Evolutionary conservation across 257 asterid genomes (phyloP).

Genomic region (Solanum piurae): DNA sequence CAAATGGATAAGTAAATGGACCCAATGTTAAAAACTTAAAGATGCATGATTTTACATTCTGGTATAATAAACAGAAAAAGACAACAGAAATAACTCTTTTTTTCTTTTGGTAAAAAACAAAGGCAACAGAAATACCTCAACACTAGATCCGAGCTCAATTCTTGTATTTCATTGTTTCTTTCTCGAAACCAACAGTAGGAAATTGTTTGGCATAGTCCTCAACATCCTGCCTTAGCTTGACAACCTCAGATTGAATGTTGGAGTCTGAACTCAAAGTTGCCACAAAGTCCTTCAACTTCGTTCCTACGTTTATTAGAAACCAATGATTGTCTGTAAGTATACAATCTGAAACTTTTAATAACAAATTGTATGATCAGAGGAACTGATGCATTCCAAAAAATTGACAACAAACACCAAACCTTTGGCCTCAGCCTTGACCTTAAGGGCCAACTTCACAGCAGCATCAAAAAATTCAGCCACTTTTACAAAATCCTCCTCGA

Average conservation of each 20-base stretch:
- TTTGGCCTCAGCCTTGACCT: constrained; percentile 71
- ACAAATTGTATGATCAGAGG: neutral
- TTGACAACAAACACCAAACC: constrained; percentile 23
- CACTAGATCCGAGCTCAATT: constrained; percentile 21
- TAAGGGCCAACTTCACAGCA: constrained; percentile 77
- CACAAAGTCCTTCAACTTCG: constrained; percentile 88
- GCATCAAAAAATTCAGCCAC: constrained; percentile 84
- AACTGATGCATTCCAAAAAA: neutral
- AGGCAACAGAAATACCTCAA: neutral
- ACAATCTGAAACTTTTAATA: neutral
- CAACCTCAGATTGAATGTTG: constrained; percentile 44
- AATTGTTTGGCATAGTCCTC: constrained; percentile 88
- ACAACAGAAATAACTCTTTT: neutral
- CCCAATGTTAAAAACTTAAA: neutral
- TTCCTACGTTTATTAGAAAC: constrained; percentile 37
- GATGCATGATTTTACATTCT: neutral
- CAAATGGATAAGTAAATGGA: neutral
- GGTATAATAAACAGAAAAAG: neutral
- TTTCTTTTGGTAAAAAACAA: neutral
- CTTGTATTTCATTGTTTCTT: constrained; percentile 77
- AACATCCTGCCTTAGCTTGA: constrained; percentile 49
- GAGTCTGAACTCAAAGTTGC: constrained; percentile 52
- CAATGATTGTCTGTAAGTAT: neutral
- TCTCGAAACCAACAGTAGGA: constrained; percentile 83
- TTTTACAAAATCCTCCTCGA: constrained; percentile 71